Evolutionary conservation across 192 early-diverging fungal genomes (phyloP), one percentile per base, ranked within the genome.

Genomic region (Spizellomyces punctatus): DNA sequence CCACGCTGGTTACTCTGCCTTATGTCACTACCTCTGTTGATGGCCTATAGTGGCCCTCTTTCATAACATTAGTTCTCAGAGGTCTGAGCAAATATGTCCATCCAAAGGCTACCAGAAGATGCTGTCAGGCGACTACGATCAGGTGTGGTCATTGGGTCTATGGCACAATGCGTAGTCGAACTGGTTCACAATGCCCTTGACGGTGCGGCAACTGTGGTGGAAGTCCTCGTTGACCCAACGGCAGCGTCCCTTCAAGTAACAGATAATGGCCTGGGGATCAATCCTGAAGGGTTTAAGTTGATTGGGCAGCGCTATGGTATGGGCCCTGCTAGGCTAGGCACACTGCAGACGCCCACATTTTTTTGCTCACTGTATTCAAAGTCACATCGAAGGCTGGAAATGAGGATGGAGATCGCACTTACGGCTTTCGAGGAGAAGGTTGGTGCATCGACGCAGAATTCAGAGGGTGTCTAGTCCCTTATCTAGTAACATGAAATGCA

Each of bases 391-490:
- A 89, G 66, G 78, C 73, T 46, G 77, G 87, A 0, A 73, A 73
- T 58, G 17, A 73, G 22, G n/a, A 50, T 36, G 74, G 22, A 27
- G 69, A 5, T 63, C 79, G 8, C 69, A 50, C 87, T 7, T 89
- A 84, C 79, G 90, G 90, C 7, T 91, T 89, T 52, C 81, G 90
- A 6, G 90, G 90, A n/a, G 89, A 91, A 85, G 89, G 89, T 89
- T 69, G 41, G 22, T 14, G 41, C 41, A 61, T 55, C 54, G 19
- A 16, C 47, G 10, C 19, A 47, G 27, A n/a, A 67, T 17, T 44
- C 36, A 46, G 49, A 42, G 52, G 36, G 46, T 61, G 46, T 66
- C 19, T 9, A 42, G 48, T 46, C 22, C 44, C 52, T 45, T 43
- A 16, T 49, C 5, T 8, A 61, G 48, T 6, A 46, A 19, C 27